Conservation (phyloP, 2,329 filamentous ascomycete species). For the Aspergillus sp. region DNA sequence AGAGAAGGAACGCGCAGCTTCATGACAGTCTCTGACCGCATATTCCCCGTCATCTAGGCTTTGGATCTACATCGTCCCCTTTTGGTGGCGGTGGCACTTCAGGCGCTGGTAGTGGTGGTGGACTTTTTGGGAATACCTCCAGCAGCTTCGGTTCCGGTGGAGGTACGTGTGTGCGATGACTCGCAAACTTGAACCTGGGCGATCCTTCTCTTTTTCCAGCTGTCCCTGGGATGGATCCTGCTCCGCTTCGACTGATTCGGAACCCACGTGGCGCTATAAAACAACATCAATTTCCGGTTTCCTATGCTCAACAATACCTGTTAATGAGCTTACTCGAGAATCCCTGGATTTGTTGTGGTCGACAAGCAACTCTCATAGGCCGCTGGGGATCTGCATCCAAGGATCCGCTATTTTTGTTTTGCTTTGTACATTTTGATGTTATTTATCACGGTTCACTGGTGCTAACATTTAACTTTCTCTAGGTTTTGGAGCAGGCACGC, state of each 20-base stretch:
- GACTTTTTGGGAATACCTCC: slow-evolving; percentile 32
- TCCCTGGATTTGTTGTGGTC: not conserved
- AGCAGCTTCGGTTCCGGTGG: slow-evolving; percentile 38
- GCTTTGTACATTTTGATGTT: slow-evolving; percentile 2
- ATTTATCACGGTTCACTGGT: slow-evolving; percentile 1
- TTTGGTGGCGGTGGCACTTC: slow-evolving; percentile 31
- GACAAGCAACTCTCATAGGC: not conserved
- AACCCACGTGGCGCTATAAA: no score
- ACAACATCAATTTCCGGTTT: no score
- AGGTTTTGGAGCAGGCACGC: slow-evolving; percentile 34
- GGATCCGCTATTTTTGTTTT: slow-evolving; percentile 5
- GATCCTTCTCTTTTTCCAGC: no score
- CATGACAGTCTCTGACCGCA: slow-evolving; percentile 35
- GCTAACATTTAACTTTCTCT: slow-evolving; percentile 15
- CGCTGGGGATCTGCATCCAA: slow-evolving; percentile 3
- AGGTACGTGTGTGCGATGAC: slow-evolving; percentile 36
- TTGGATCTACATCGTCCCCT: slow-evolving; percentile 33
- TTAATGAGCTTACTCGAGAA: no score
- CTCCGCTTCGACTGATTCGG: no score
- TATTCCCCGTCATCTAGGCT: slow-evolving; percentile 34
- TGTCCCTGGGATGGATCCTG: no score
- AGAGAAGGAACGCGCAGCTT: slow-evolving; percentile 27
- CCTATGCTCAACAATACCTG: no score
- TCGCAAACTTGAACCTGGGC: not conserved
- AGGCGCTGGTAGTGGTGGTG: slow-evolving; percentile 23